These are phyloP conservation scores for Scalesia atractyloides DNA, from an alignment of 129 eudicot species.

Conservation along the genomic window DNA sequence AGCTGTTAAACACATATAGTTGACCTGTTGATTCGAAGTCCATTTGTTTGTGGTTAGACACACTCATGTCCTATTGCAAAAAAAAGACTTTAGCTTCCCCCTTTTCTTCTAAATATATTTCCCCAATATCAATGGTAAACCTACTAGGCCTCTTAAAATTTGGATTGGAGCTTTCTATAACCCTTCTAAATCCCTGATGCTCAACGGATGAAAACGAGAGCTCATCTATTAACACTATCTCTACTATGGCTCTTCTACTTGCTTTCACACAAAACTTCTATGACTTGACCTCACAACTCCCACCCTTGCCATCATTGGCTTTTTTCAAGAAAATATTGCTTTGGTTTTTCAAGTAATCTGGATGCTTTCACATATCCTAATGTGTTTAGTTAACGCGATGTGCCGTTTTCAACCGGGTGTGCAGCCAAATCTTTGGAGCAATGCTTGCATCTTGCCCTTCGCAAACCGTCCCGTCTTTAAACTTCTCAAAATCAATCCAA, in stretches of 20 bases:
- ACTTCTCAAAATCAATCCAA: too few relatives aligned
- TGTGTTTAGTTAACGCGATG: too few relatives aligned
- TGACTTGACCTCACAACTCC: too few relatives aligned
- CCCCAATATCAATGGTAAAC: background rate
- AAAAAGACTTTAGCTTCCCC: background rate
- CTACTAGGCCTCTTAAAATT: background rate
- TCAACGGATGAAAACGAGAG: background rate
- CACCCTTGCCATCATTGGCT: too few relatives aligned
- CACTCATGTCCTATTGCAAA: background rate
- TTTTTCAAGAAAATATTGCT: too few relatives aligned
- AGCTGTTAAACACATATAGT: background rate
- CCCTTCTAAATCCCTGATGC: background rate
- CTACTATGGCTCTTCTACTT: background rate
- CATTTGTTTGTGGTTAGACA: background rate
- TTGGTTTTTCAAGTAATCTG: too few relatives aligned
- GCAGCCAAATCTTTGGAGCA: too few relatives aligned
- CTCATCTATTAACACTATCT: background rate
- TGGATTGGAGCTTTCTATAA: background rate
- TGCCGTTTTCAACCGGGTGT: too few relatives aligned
- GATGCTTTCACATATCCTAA: too few relatives aligned
- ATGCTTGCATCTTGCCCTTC: too few relatives aligned
- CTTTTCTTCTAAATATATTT: background rate
- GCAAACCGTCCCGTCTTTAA: too few relatives aligned
- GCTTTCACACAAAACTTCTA: background rate
- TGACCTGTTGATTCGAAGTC: background rate